phyloP scores from a whole-genome alignment of 2,329 filamentous ascomycete species.

The Sarocladiaceae sp. region DNA sequence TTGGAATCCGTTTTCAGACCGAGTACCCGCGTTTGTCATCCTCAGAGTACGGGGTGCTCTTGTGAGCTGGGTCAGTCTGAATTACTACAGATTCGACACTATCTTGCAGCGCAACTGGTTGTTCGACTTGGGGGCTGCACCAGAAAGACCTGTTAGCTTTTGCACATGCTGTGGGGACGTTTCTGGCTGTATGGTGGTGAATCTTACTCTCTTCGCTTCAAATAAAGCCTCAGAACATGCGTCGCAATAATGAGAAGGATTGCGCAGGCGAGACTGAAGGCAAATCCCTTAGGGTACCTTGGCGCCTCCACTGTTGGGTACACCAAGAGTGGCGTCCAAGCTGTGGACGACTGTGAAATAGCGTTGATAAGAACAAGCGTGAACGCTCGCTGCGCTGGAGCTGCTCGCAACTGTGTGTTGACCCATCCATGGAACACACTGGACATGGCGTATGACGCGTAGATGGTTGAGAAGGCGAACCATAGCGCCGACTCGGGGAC shows the following conservation, averaged over 20 bases:
- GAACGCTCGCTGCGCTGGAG: constrained; percentile 40
- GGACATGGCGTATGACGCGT: constrained; percentile 43
- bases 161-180: too few relatives aligned
- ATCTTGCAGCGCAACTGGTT: not conserved
- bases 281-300: constrained; percentile 34
- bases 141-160: not conserved
- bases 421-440: constrained; percentile 51
- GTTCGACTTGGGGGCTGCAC: not conserved
- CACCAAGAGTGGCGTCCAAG: constrained; percentile 47
- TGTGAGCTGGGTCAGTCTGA: not conserved
- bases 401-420: constrained; percentile 40
- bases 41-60: not conserved
- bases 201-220: constrained; percentile 19
- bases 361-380: constrained; percentile 45
- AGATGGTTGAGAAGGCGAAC: constrained; percentile 36
- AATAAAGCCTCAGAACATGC: constrained; percentile 17
- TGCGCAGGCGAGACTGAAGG: constrained; percentile 28
- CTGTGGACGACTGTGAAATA: constrained; percentile 47
- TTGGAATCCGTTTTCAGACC: not conserved
- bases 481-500: constrained; percentile 37
- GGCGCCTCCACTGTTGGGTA: constrained; percentile 41
- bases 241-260: constrained; percentile 22
- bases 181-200: too few relatives aligned
- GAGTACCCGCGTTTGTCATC: not conserved
- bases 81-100: not conserved